Conservation (phyloP, 768 basidiomycete species). For the Lactarius tabidus region DNA sequence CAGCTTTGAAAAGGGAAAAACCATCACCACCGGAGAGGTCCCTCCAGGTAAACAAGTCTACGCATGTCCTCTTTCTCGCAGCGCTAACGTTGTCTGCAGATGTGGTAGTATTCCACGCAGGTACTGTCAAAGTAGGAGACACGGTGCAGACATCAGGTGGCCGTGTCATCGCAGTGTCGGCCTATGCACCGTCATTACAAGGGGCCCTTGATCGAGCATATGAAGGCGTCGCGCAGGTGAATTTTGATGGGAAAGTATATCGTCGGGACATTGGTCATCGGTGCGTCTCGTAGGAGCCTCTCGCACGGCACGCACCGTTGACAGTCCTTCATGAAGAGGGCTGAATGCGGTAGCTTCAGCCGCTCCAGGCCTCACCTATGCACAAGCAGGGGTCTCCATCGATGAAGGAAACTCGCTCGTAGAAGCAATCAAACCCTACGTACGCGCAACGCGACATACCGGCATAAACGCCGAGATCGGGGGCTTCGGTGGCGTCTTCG, state of each 20-base stretch:
- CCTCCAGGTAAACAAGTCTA: conserved; percentile 46
- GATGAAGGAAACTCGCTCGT: conserved; percentile 95
- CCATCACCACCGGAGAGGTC: conserved; percentile 59
- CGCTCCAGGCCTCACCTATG: conserved; percentile 71
- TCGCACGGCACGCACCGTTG: neutral
- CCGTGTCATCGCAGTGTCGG: conserved; percentile 85
- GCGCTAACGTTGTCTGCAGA: conserved; percentile 40
- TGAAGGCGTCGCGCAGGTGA: conserved; percentile 66
- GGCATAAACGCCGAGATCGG: conserved; percentile 93
- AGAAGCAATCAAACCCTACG: conserved; percentile 89
- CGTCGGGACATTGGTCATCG: conserved; percentile 91
- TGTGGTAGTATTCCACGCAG: conserved; percentile 90
- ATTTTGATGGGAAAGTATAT: conserved; percentile 86
- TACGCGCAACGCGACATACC: conserved; percentile 78
- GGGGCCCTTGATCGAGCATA: conserved; percentile 82
- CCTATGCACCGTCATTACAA: conserved; percentile 67
- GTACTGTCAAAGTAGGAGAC: conserved; percentile 55
- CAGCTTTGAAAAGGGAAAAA: conserved; percentile 73
- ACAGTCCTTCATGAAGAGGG: conserved; percentile 44
- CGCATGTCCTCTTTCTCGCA: conserved; percentile 11
- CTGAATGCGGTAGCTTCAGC: conserved; percentile 35
- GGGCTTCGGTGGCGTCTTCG: conserved; percentile 95
- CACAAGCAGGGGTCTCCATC: conserved; percentile 91
- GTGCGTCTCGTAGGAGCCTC: conserved; percentile 37
- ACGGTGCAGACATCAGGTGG: conserved; percentile 84